Base-by-base conservation (phyloP, 345 rosid species). In the Dipteronia dyeriana region DNA sequence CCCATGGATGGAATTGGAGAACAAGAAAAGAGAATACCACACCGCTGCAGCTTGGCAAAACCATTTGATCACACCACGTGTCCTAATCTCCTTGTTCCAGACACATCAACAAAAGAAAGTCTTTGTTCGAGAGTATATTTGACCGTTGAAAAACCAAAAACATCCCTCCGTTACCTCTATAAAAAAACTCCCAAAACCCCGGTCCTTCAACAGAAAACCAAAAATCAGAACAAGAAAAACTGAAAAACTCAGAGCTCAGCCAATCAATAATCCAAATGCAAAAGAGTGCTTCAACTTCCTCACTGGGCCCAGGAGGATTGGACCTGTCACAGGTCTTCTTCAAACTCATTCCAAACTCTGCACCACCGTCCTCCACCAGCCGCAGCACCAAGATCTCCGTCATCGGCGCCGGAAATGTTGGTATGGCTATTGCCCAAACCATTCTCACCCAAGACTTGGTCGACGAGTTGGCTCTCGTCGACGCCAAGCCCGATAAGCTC, bases 401-500 rank as follows among this genome's bases (percentile, higher is more conserved):
- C 76, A 65, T 95, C 29, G 99, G 99, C 38, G 83, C 87, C 19
- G 99, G 99, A 4, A 95, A 95, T 80, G 98, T 95, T 38, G 99
- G 99, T 3, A 93, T 95, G 99, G 98, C 99, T 76, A 91, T 93
- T 22, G 98, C 99, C 75, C 99, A 95, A 75, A 95, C 99, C 80
- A 89, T 95, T 82, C 92, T 95, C 70, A 93, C 97, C 45, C 97
- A 91, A 57, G 96, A 91, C 84, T 82, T 91, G 0, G 91, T 85
- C 10, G 96, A 93, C 66, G 93, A 86, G 78, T 84, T 93, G 13
- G 94, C 93, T 23, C 94, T 93, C 68, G 89, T 93, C 43, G 99
- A 93, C 57, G 78, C 89, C 74, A 84, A 84, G 7, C 17, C 93
- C 12, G 91, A 90, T 22, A 93, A 87, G 78, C 91, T 93, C 39